Evolutionary conservation across 1,139 yeast genomes (phyloP), one percentile per base, ranked within the genome.

Genomic region (Scheffersomyces lignicola): DNA sequence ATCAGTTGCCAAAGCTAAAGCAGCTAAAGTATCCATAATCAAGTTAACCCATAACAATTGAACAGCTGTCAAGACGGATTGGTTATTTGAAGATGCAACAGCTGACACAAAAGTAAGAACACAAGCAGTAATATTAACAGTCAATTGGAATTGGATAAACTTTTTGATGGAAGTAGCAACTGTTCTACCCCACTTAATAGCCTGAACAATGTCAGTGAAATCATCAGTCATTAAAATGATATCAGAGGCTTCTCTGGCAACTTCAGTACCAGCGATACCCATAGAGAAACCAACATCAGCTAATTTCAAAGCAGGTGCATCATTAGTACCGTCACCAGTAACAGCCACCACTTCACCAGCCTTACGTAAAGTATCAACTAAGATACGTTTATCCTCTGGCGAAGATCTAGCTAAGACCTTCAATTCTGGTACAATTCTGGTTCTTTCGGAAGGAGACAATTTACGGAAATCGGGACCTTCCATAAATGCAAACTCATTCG

Each of bases 111-210:
- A 92, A 0, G 98, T 90, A 45, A 92, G 73, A 4, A 86, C 71
- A 47, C 94, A 96, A 12, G 99, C 99, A 26, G 98, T 92, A 36
- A 92, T 78, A 54, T 92, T 94, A 38, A 92, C 99, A 3, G 98
- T 92, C 49, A 92, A 72, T 62, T 92, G 98, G 61, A 92, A 92
- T 63, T 90, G 98, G 56, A 92, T 82, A 55, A 92, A 92, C 60
- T 92, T 92, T 60, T 89, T 88, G 54, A 92, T 95, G 2, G 97
- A 89, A 23, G 84, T 83, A 13, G 95, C 85, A 42, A 94, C 98
- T 36, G 97, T 90, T 60, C 99, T 79, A 39, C 99, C 99, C 98
- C 98, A 94, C 63, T 88, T 87, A 54, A 92, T 87, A n/a, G 98
- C 99, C 60, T 88, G 88, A 34, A 92, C 97, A 58, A 92, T 92